Evolutionary conservation across 805 yeast species (phyloP), one percentile per base, ranked within the genome.

Genomic region (Clavispora santaluciae): DNA sequence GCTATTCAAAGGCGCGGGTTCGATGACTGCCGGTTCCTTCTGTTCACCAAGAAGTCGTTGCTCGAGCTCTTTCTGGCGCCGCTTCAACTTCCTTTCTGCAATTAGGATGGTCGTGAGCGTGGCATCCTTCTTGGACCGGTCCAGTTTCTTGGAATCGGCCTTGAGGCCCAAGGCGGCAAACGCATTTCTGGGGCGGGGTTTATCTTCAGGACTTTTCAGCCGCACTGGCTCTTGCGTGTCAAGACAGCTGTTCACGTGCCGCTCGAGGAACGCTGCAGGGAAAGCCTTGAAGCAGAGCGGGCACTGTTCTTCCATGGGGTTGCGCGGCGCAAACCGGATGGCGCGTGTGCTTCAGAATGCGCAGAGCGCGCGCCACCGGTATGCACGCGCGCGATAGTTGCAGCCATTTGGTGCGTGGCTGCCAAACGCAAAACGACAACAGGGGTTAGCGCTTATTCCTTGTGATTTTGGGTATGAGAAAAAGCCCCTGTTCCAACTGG

Each of bases 221-320:
- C 40, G 20, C 11, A 37, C 42, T 26, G 38, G 44, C 22, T 58
- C 66, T 15, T 50, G 57, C 5, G 53, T 51, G 41, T 69, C 75
- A 40, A 69, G 55, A 41, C 75, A 69, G 12, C 53, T 39, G 40
- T 69, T 69, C 11, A 68, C 75, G 40, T 69, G 75, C 17, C 63
- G 49, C 46, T 68, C 73, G 6, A 68, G 52, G 15, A 59, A 49
- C 5, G 40, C 40, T 5, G 40, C 40, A 3, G 59, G 50, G 23
- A 66, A 54, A 5, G 18, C 22, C 40, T 56, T 54, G 30, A 47
- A 44, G 43, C 75, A 69, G 16, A 69, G 55, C 11, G 75, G 75
- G 44, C 75, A 69, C 28, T 39, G 31, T 17, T 52, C 50, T 35
- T 36, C 45, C 49, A 43, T 46, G 15, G 12, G 12, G 35, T 28